Percentiles rank a stretch among this genome's conserved stretches.
These are phyloP conservation scores for Candida oleophila DNA, from an alignment of 805 yeast species.

Conservation along the genomic window DNA sequence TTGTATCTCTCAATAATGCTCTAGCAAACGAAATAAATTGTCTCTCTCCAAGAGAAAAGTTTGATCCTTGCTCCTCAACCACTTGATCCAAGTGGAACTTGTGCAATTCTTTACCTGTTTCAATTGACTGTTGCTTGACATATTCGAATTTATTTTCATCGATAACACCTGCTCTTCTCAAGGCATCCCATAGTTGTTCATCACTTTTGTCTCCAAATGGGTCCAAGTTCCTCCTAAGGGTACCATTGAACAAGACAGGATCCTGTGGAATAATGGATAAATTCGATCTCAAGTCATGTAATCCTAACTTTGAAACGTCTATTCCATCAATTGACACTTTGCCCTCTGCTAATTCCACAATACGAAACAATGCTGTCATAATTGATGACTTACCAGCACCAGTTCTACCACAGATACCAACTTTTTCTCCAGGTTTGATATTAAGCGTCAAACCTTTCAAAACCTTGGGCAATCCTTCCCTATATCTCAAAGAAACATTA, in stretches of 20 bases:
- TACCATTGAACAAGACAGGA: slow-evolving; percentile 62
- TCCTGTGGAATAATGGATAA: slow-evolving; percentile 72
- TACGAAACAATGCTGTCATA: slow-evolving; percentile 61
- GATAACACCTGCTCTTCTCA: slow-evolving; percentile 56
- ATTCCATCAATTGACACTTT: slow-evolving; percentile 55
- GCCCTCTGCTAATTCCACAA: slow-evolving; percentile 52
- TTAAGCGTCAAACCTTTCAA: slow-evolving; percentile 44
- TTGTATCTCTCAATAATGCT: slow-evolving; percentile 74
- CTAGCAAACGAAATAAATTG: slow-evolving; percentile 81
- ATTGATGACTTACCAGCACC: slow-evolving; percentile 82
- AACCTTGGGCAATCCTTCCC: slow-evolving; percentile 61
- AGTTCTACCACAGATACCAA: slow-evolving; percentile 87
- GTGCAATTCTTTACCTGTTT: slow-evolving; percentile 16
- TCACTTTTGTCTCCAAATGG: slow-evolving; percentile 56
- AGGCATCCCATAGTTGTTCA: slow-evolving; percentile 55
- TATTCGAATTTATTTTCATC: slow-evolving; percentile 28
- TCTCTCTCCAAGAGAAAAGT: slow-evolving; percentile 77
- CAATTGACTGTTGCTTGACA: slow-evolving; percentile 27
- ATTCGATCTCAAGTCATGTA: slow-evolving; percentile 54
- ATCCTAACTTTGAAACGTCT: slow-evolving; percentile 51
- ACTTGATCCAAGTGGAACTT: slow-evolving; percentile 44
- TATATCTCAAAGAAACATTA: slow-evolving; percentile 52
- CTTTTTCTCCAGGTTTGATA: slow-evolving; percentile 59
- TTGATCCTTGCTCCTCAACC: slow-evolving; percentile 68
- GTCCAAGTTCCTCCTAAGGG: slow-evolving; percentile 58